Base-by-base conservation (phyloP, 2,329 filamentous ascomycete genomes). In the Exophiala alcalophila region DNA sequence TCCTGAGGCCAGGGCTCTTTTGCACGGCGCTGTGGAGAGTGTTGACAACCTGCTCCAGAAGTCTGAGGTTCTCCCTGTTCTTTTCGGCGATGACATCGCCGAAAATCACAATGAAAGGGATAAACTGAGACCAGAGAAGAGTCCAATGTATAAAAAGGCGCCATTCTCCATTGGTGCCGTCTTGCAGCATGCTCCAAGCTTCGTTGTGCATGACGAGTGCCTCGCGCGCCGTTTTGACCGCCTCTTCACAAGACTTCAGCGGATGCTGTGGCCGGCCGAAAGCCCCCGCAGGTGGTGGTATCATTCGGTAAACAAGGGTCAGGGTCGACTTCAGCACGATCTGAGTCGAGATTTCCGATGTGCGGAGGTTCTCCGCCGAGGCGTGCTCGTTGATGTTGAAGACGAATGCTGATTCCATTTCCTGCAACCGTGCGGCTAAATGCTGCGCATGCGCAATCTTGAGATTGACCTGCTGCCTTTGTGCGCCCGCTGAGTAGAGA, bases 81-180 rank as follows among this genome's bases (percentile, higher is more conserved):
- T 30, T 21, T n/a, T 53, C 38, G 6, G 44, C 40, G 24, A 54
- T 51, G 19, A 37, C 36, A 16, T 47, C 49, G 15, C 52, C 50
- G 59, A 81, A 80, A 18, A 80, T 63, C 18, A 79, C 72, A 40
- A 78, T 77, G 54, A 79, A 78, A 1, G 77, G 77, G 1, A 76
- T 72, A 53, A 81, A 80, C 0, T 77, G 78, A 2, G 73, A 72
- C 47, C 78, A 67, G 15, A 79, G 63, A 18, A 78, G 60, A n/a
- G 70, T 72, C 74, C 74, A 76, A 20, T 35, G 21, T 18, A 35
- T 24, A 24, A 48, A 52, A 14, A 30, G 14, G 10, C 35, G 38
- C 48, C 48, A 50, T n/a, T 47, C 35, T 4, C 44, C 35, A 8
- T 25, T 24, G 4, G 38, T 60, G 59, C 57, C 34, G 12, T 40